A percentile compares a stretch with the other conserved stretches of the same genome.
phyloP scores from a whole-genome alignment of 2,329 filamentous ascomycete species.

The Seiridium cupressi region DNA sequence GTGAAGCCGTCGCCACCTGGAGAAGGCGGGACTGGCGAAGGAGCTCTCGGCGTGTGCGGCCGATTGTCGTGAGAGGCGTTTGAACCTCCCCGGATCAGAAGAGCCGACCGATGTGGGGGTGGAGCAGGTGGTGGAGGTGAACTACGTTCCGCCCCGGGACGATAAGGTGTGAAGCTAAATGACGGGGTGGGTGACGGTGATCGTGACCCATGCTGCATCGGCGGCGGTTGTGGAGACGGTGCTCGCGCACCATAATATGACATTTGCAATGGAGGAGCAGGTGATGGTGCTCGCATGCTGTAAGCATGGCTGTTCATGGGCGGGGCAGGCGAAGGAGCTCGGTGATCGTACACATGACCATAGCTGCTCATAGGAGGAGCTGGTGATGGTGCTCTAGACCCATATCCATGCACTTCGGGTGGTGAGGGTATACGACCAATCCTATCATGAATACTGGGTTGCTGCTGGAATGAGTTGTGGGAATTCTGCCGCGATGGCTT shows the following conservation, averaged over 20 bases:
- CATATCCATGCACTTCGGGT: conserved; percentile 17
- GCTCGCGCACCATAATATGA: conserved; percentile 27
- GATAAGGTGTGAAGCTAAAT: conserved; percentile 33
- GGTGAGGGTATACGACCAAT: conserved; percentile 17
- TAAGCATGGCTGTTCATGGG: conserved; percentile 20
- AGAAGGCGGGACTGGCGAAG: conserved; percentile 67
- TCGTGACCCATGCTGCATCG: conserved; percentile 27
- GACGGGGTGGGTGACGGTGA: conserved; percentile 37
- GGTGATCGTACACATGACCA: conserved; percentile 11
- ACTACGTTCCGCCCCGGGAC: conserved; percentile 29
- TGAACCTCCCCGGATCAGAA: conserved; percentile 23
- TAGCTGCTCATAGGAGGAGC: conserved; percentile 26
- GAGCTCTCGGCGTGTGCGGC: conserved; percentile 47
- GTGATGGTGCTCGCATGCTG: conserved; percentile 30
- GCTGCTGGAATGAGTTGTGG: conserved; percentile 30
- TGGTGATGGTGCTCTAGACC: conserved; percentile 21
- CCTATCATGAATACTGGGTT: conserved; percentile 15
- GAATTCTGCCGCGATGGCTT: conserved; percentile 32
- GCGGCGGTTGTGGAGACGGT: conserved; percentile 37
- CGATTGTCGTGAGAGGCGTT: conserved; percentile 38
- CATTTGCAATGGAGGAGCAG: conserved; percentile 24
- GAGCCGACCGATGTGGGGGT: conserved; percentile 72
- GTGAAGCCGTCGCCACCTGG: conserved; percentile 69
- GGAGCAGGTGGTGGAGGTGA: conserved; percentile 80
- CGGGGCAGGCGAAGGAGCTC: conserved; percentile 34